Evolutionary conservation across 2,329 filamentous ascomycete species (phyloP), one percentile per base, ranked within the genome.

Genomic region (Ilyonectria destructans): DNA sequence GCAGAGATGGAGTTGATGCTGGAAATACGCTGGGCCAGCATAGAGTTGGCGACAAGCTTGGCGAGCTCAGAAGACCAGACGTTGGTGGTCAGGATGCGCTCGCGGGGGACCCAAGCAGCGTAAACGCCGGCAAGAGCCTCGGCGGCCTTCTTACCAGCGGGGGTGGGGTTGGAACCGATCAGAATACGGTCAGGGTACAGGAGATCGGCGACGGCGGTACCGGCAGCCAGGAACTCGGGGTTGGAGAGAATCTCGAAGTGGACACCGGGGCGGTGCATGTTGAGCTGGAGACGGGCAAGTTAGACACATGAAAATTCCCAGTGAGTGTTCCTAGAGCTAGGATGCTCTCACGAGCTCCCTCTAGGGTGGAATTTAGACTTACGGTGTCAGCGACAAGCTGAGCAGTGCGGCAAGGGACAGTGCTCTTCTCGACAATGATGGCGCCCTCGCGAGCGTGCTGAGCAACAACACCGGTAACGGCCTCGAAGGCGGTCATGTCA

Each of bases 1-100:
- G 92, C 92, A n/a, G 91, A 92, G 67, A 96, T 88, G 13, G 92
- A 91, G 81, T 95, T 96, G 82, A 96, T 94, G 80, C 90, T 93
- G 77, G 90, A 92, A 75, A 96, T 93, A 58, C 93, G 88, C 82
- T 96, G 93, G 1, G 93, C 93, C 9, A 96, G 85, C 87, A 96
- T 90, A 3, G 92, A 91, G 80, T 96, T 96, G 65, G 93, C 91
- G 1, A 92, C 92, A 0, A 96, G 86, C 82, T 96, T 96, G 62
- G 92, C 87, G 23, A 96, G 86, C 80, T 96, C 93, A 0, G 92
- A 93, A 1, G 92, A 94, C 88, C 90, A 95, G 0, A 92, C 85
- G 73, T 94, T 93, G 75, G 91, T 92, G 29, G 89, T 91, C 60
- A 95, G 82, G 76, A 96, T 94, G 68, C 88, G 88, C 21, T 86